Evolutionary conservation across 1,284 basidiomycete species (phyloP), one percentile per base, ranked within the genome.

Genomic region (Pascua sp.): DNA sequence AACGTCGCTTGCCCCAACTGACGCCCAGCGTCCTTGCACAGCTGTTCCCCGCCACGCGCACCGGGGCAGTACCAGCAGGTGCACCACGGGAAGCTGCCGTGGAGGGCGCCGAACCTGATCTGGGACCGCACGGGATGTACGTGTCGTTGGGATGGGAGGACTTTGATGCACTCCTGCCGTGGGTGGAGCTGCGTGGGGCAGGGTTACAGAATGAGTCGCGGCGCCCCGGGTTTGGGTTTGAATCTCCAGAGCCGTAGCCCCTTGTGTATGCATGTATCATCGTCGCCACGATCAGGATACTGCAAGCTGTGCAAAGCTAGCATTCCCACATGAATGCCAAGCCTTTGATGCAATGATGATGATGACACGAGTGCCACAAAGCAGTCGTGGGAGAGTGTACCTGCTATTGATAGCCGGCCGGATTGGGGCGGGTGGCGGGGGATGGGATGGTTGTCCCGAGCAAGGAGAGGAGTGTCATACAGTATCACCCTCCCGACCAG

Each of bases 61-160:
- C 47, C 7, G 42, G 50, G 8, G 58, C 68, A 1, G 58, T 59
- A 37, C 72, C 72, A 12, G 51, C 59, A 2, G 65, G 67, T 11
- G 57, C 63, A 1, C 48, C 57, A 13, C 58, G 63, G 1, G 48
- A 48, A 13, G 38, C 49, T n/a, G 52, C 52, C 0, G 50, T 66
- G 1, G 73, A 77, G 57, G 75, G 75, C 0, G 32, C 59, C 9
- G 50, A 64, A 16, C 57, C 66, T 16, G 68, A 71, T 51, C 55
- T 75, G 5, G 75, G 75, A 3, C 69, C 71, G 9, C 61, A 61
- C n/a, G 75, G 75, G 12, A 73, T 67, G 67, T 77, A 75, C 56
- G 70, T 62, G 4, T 69, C 66, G n/a, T 55, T 77, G 3, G 73
- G 70, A 0, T 76, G 71, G 53, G 73, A 73, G 45, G 75, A 77